Conservation (phyloP, 2,329 filamentous ascomycete species). For the Aspergillus arachidicola region DNA sequence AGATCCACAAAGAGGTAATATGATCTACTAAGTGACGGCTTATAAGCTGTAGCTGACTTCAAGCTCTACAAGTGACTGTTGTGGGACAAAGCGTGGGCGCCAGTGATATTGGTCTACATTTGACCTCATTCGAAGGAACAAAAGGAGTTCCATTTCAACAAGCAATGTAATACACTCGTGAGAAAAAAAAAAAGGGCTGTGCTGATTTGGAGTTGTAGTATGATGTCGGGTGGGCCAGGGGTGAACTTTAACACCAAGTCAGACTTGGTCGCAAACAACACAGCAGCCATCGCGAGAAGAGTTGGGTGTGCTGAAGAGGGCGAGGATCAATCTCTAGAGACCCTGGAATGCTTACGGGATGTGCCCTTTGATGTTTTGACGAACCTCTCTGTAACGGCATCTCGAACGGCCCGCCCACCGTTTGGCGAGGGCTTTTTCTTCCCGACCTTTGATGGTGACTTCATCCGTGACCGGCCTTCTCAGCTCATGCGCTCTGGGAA, state of each 20-base stretch:
- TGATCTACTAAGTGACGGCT: neutral
- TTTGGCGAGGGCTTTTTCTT: constrained; percentile 25
- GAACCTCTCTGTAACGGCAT: constrained; percentile 28
- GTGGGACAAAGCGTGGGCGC: constrained; percentile 36
- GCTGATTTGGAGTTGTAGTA: constrained; percentile 15
- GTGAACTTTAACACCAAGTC: constrained; percentile 33
- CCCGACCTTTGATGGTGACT: constrained; percentile 28
- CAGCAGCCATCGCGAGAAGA: constrained; percentile 22
- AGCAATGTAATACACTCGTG: constrained; percentile 24
- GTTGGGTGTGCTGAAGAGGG: constrained; percentile 14
- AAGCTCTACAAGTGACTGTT: constrained; percentile 24
- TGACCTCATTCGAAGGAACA: constrained; percentile 28
- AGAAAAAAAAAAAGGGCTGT: neutral
- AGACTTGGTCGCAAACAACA: constrained; percentile 26
- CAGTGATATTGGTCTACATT: constrained; percentile 31
- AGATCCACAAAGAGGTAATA: constrained; percentile 18
- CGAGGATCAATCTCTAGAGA: constrained; percentile 11
- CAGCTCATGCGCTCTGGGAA: constrained; percentile 28
- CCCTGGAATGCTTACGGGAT: constrained; percentile 24
- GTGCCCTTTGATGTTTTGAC: constrained; percentile 20
- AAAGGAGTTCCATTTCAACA: constrained; percentile 32
- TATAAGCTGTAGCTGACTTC: neutral
- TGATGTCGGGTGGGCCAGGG: constrained; percentile 34
- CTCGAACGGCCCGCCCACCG: constrained; percentile 22
- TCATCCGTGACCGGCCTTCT: constrained; percentile 29